Conservation (phyloP, 768 basidiomycete species). For the Agrocybe praecox region DNA sequence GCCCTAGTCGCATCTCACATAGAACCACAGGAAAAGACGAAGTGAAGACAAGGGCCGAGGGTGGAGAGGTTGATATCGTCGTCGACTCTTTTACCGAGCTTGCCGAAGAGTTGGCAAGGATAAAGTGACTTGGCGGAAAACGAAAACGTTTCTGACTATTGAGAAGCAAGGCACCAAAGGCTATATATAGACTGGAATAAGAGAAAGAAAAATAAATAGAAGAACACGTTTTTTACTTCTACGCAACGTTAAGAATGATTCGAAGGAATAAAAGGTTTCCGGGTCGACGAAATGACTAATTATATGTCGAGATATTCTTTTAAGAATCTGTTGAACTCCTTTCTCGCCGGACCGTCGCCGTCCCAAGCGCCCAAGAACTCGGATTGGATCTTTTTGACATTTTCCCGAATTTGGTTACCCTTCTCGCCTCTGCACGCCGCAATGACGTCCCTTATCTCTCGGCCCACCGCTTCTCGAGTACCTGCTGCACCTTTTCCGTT, state of each 20-base stretch:
- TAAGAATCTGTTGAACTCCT: slow-evolving; percentile 4
- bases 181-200: too few relatives aligned
- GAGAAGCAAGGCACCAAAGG: too few relatives aligned
- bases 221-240: too few relatives aligned
- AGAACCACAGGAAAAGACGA: too few relatives aligned
- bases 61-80: slow-evolving; percentile 61
- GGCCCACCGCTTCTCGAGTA: slow-evolving; percentile 7
- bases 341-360: background rate
- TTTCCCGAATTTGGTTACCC: slow-evolving; percentile 1
- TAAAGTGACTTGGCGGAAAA: too few relatives aligned
- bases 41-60: slow-evolving; percentile 50
- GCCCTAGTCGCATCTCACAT: slow-evolving; percentile 72
- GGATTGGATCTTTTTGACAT: slow-evolving; percentile 1
- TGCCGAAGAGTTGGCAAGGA: slow-evolving; percentile 25
- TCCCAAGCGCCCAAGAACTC: background rate
- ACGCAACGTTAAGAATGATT: too few relatives aligned
- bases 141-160: too few relatives aligned
- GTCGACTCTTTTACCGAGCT: slow-evolving; percentile 54
- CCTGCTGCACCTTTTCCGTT: slow-evolving; percentile 5
- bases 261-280: too few relatives aligned
- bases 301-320: too few relatives aligned
- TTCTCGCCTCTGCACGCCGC: slow-evolving; percentile 1
- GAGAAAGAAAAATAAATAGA: too few relatives aligned
- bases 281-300: too few relatives aligned
- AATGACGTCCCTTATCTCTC: slow-evolving; percentile 5